phyloP scores from a whole-genome alignment of 495 filamentous ascomycete species.

The Venustampulla echinocandica region DNA sequence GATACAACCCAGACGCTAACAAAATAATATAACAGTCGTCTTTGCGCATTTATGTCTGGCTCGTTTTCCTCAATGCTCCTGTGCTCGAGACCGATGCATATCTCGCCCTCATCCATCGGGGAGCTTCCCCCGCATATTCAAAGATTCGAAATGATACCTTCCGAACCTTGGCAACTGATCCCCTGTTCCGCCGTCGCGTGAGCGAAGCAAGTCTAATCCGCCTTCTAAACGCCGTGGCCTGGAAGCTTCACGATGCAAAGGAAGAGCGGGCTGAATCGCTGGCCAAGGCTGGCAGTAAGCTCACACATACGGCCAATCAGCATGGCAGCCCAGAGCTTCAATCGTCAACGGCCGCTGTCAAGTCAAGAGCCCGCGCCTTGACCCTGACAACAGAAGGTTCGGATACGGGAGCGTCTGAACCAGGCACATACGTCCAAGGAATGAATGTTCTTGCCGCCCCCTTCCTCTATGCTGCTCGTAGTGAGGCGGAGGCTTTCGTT shows the following conservation, averaged over 20 bases:
- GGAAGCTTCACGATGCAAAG: conserved; percentile 77
- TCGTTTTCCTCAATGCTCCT: conserved; percentile 78
- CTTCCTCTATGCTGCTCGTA: conserved; percentile 89
- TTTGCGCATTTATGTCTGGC: conserved; percentile 89
- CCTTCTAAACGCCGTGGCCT: conserved; percentile 91
- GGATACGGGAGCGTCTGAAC: conserved; percentile 44
- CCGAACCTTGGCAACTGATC: conserved; percentile 89
- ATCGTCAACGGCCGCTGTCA: conserved; percentile 37
- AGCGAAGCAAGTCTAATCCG: conserved; percentile 92
- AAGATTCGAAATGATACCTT: conserved; percentile 99
- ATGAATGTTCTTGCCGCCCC: conserved; percentile 99
- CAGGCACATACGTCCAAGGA: conserved; percentile 89
- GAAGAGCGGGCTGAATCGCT: conserved; percentile 34
- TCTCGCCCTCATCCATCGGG: conserved; percentile 82
- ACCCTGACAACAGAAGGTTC: conserved; percentile 52
- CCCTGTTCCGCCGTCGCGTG: conserved; percentile 88
- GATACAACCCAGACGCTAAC: too few relatives aligned
- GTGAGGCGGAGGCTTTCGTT: conserved; percentile 88
- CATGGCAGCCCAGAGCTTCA: conserved; percentile 29
- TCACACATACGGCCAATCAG: conserved; percentile 17
- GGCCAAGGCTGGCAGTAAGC: conserved; percentile 22
- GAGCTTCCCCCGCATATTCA: conserved; percentile 84
- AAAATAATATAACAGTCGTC: conserved; percentile 91
- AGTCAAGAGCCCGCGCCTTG: conserved; percentile 40
- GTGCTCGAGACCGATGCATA: conserved; percentile 80